phyloP scores from a whole-genome alignment of 2,329 filamentous ascomycete genomes.

The Chaetothyriales sp. region DNA sequence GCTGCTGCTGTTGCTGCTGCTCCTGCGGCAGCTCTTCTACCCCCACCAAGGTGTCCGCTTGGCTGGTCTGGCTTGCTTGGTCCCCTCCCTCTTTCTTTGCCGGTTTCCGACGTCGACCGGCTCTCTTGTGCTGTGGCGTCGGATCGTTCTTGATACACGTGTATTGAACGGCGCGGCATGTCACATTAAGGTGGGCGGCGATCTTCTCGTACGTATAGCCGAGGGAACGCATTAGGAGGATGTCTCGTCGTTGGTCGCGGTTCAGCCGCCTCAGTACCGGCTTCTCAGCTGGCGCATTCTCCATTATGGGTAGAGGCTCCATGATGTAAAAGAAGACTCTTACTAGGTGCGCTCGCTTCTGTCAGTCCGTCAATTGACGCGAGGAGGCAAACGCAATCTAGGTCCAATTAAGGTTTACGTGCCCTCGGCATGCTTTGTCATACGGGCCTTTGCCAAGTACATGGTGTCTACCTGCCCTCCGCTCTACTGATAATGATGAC shows the following conservation, averaged over 20 bases:
- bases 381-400: background rate
- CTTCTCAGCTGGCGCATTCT: background rate
- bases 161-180: constrained; percentile 13
- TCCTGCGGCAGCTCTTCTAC: background rate
- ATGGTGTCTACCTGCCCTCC: too few species aligned
- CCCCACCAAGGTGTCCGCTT: background rate
- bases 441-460: background rate
- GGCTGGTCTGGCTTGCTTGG: background rate
- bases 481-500: too few species aligned
- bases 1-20: too few species aligned
- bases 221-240: constrained; percentile 15
- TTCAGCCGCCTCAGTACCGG: constrained; percentile 3
- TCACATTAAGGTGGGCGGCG: constrained; percentile 10
- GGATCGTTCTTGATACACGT: constrained; percentile 9
- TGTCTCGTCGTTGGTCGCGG: constrained; percentile 16
- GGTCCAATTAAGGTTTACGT: background rate
- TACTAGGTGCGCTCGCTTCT: background rate
- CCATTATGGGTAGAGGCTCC: background rate
- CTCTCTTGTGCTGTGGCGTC: constrained; percentile 7
- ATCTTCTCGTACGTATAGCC: constrained; percentile 14
- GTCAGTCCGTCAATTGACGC: background rate
- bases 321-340: background rate
- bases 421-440: background rate
- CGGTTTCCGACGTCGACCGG: background rate
- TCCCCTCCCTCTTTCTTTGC: background rate